These are phyloP conservation scores for Cyclotella choctawhatcheeana DNA, from an alignment of 108 stramenopile species.

Conservation along the genomic window DNA sequence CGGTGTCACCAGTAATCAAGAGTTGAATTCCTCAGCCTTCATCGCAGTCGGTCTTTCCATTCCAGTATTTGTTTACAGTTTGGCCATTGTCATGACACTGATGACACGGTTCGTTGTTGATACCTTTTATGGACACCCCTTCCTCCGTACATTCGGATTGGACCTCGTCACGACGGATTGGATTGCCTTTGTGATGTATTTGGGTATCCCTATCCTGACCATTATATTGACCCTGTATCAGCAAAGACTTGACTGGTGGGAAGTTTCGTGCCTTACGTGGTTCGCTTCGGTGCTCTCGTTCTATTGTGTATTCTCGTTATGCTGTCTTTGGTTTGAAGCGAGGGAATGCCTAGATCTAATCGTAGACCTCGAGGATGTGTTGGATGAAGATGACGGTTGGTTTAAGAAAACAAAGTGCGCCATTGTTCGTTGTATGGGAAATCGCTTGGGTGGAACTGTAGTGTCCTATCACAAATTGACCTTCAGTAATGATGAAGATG, in stretches of 20 bases:
- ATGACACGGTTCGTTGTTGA: conserved; percentile 40
- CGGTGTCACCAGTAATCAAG: conserved; percentile 12
- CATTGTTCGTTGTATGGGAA: conserved; percentile 6
- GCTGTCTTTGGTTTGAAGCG: conserved; percentile 36
- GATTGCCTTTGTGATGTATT: conserved; percentile 46
- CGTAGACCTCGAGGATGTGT: conserved; percentile 3
- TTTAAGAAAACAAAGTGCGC: conserved; percentile 2
- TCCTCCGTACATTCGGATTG: conserved; percentile 44
- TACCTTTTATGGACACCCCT: conserved; percentile 43
- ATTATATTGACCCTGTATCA: conserved; percentile 31
- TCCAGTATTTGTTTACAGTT: conserved; percentile 38
- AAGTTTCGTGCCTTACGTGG: conserved; percentile 37
- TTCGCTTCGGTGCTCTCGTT: conserved; percentile 42
- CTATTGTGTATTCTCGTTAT: conserved; percentile 35
- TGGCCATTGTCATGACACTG: conserved; percentile 42
- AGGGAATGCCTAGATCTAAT: conserved; percentile 28
- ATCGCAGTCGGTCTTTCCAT: conserved; percentile 22
- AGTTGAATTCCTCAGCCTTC: conserved; percentile 1
- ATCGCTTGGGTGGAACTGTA: conserved; percentile 16
- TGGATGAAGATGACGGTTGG: conserved; percentile 4
- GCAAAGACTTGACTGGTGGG: conserved; percentile 38
- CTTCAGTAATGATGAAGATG: neutral
- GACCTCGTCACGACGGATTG: conserved; percentile 47
- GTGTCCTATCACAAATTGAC: neutral
- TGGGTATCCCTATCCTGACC: conserved; percentile 36